phyloP scores from a whole-genome alignment of 495 filamentous ascomycete genomes.

The Hypoxylon crocopeplum region DNA sequence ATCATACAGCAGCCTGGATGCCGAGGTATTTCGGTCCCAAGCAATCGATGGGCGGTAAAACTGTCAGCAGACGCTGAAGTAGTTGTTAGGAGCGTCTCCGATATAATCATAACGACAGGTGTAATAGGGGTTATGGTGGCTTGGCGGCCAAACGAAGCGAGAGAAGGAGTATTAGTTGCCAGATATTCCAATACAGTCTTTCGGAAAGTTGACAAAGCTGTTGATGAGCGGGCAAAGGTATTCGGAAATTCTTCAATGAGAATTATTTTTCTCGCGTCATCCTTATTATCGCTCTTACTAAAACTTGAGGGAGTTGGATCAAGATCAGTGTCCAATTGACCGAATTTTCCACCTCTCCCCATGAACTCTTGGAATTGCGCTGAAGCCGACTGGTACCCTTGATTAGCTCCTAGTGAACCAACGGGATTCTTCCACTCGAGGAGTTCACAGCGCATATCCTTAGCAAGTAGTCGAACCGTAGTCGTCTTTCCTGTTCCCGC shows the following conservation, averaged over 20 bases:
- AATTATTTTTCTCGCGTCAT: constrained; percentile 61
- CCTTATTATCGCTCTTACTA: constrained; percentile 10
- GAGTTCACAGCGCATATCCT: constrained; percentile 72
- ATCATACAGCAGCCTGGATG: constrained; percentile 78
- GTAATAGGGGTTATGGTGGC: constrained; percentile 54
- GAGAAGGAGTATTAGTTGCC: constrained; percentile 61
- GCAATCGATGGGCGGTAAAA: constrained; percentile 85
- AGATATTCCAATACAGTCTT: constrained; percentile 76
- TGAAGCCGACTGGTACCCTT: constrained; percentile 68
- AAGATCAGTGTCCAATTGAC: constrained; percentile 69
- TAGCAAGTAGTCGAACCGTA: constrained; percentile 76
- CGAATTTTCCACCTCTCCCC: constrained; percentile 76
- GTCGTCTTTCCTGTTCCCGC: constrained; percentile 94
- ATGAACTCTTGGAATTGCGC: constrained; percentile 92
- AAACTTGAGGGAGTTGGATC: constrained; percentile 38
- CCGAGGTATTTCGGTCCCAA: constrained; percentile 82
- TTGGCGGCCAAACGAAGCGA: constrained; percentile 44
- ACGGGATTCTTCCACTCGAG: constrained; percentile 91
- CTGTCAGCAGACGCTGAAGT: constrained; percentile 80
- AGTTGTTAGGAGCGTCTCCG: constrained; percentile 81
- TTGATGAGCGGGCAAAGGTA: constrained; percentile 71
- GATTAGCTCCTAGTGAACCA: constrained; percentile 61
- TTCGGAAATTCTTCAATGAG: constrained; percentile 96
- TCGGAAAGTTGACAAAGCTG: constrained; percentile 74
- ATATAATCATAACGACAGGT: constrained; percentile 87